phyloP scores from a whole-genome alignment of 805 yeast species.

The Candida endomychidarum region DNA sequence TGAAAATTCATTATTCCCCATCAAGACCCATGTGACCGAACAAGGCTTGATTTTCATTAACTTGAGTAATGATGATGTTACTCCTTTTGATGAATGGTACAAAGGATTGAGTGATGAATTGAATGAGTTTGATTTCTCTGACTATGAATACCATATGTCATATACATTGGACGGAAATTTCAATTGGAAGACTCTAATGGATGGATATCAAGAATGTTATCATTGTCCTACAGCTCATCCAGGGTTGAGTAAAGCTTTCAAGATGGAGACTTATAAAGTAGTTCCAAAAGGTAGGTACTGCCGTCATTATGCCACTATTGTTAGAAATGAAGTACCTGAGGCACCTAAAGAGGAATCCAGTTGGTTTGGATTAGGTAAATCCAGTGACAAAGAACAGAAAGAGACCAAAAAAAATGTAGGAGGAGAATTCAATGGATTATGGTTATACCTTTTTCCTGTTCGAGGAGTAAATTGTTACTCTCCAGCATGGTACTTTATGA shows the following conservation, averaged over 20 bases:
- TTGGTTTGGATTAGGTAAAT: constrained; percentile 54
- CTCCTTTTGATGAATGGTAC: constrained; percentile 54
- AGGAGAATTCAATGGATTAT: constrained; percentile 60
- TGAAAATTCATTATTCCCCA: constrained; percentile 55
- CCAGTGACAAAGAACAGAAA: constrained; percentile 25
- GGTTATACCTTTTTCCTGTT: constrained; percentile 62
- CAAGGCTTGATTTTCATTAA: constrained; percentile 60
- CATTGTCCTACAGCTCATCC: constrained; percentile 72
- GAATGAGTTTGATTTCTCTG: constrained; percentile 58
- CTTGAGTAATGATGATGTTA: constrained; percentile 40
- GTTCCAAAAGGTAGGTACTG: constrained; percentile 59
- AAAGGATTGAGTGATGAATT: constrained; percentile 51
- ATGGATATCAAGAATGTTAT: constrained; percentile 67
- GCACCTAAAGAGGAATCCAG: constrained; percentile 28
- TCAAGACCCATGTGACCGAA: constrained; percentile 52
- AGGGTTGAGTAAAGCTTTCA: constrained; percentile 55
- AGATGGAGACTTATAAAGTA: constrained; percentile 64
- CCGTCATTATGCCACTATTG: constrained; percentile 60
- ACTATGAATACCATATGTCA: constrained; percentile 64
- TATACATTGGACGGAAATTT: constrained; percentile 62
- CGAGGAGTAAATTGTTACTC: constrained; percentile 65
- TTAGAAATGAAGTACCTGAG: constrained; percentile 32
- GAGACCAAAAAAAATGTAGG: constrained; percentile 48
- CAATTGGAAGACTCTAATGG: constrained; percentile 69
- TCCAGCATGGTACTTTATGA: constrained; percentile 64